Evolutionary conservation across 1,284 basidiomycete genomes (phyloP), one percentile per base, ranked within the genome.

Genomic region (Microbotryum violaceum): DNA sequence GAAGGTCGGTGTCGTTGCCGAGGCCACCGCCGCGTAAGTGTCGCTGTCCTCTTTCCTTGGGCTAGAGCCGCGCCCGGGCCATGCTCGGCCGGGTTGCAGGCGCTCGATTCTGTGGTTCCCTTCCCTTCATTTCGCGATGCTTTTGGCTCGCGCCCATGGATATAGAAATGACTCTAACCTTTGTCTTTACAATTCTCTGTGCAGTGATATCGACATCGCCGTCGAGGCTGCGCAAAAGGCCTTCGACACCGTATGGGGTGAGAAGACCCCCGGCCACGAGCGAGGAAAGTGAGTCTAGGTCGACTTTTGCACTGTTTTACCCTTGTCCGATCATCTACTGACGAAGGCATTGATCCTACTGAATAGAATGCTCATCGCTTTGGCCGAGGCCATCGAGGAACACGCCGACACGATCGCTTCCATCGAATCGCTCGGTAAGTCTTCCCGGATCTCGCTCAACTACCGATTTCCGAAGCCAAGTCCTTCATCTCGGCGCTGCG

Each of bases 201-300:
- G 1, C 48, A 62, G 62, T 45, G 90, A 93, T 71, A 82, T 92
- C 71, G 86, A 92, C 72, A 61, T 76, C 62, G 90, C 90, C 21
- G 86, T 91, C 71, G 77, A 79, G 31, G 87, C 83, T 46, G 92
- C 91, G 2, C 83, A 85, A 61, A 84, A 83, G 73, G 88, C 91
- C 1, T 88, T 82, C 76, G 81, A 89, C 47, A 84, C 81, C 44
- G 74, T 77, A 25, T 91, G 88, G 89, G 89, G 89, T 29, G 77
- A 86, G 75, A 89, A 91, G 68, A 82, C 76, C 21, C 79, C 85
- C 31, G 88, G 86, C 44, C 73, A 77, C 48, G 71, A 80, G 67
- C 85, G 91, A 61, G 84, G 84, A 31, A 79, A 81, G 69, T 77
- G 87, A 56, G 71, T 79, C 57, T 73, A 77, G 9, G 54, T 23